Base-by-base conservation (phyloP, 495 filamentous ascomycete genomes). In the Talaromyces trachyspermus region DNA sequence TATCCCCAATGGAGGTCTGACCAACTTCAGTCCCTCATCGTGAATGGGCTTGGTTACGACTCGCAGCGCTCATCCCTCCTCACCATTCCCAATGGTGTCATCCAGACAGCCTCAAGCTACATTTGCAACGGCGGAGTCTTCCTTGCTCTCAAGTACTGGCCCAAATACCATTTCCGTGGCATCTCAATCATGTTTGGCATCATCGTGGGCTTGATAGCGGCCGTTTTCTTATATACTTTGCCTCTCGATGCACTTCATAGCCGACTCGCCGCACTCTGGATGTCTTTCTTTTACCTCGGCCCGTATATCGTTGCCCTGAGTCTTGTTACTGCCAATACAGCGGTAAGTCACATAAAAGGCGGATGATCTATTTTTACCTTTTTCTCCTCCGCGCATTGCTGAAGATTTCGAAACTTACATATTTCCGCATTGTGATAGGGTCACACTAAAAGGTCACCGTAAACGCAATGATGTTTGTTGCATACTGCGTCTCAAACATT, bases 371-470 rank as follows among this genome's bases (percentile, higher is more conserved):
- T 30, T 14, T 14, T 6, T 14, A 36, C n/a, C 6, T n/a, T n/a
- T 14, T 36, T 36, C 33, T 7, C n/a, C n/a, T 5, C 5, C 33
- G 33, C 6, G 6, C 33, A 4, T 14, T 6, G 33, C 6, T 14
- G 11, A 6, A 7, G n/a, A 7, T 6, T 6, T 7, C 17, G 5
- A 15, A 57, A 0, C 61, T 69, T 6, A 52, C 62, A 2, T 62
- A 57, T 43, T 66, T 57, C 23, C 64, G 64, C 33, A 61, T 54
- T 3, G 63, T 57, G 23, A n/a, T n/a, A n/a, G n/a, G 63, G 63
- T 0, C 60, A 61, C 51, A 60, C 57, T 2, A 60, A 60, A 46
- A 54, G 53, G 51, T 50, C 5, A 57, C 51, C 7, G 36, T 54
- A 0, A 54, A 53, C 10, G 55, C 58, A 2, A 27, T 61, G 12